Base-by-base conservation (phyloP, 768 basidiomycete species). In the Russula abietina region DNA sequence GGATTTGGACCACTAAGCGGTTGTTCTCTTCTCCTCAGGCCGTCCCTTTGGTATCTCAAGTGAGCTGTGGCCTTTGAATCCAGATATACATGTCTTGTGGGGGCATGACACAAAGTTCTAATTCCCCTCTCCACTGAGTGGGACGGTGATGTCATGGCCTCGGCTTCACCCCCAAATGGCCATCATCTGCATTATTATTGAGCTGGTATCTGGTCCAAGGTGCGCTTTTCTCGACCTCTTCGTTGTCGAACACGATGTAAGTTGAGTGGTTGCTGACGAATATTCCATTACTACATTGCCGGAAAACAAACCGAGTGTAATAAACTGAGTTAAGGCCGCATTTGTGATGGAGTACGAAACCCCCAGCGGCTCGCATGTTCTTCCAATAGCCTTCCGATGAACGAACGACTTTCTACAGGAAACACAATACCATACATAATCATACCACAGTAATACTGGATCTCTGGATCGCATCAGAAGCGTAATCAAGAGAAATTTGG, bases 1-100 rank as follows among this genome's bases (percentile, higher is more conserved):
- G 22, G 56, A 57, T 48, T 51, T 45, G 26, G 32, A 14, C 41
- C 41, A n/a, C 9, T 57, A 52, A 41, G 41, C 10, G 26, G 32
- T 45, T 45, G 32, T 57, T 19, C 43, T 28, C 45, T 12, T 22
- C 22, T 22, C 45, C 11, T 11, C 22, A 9, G 11, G 45, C 4
- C n/a, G 3, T 28, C 36, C 50, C 17, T 43, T 62, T 32, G 24
- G 43, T 36, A 30, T 57, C 56, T 52, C 61, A 45, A 45, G 50
- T 46, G 33, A n/a, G 28, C 8, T 30, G 16, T 30, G 17, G 17
- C 10, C 36, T 14, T 58, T 16, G 41, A 58, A 14, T n/a, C 10
- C 36, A 39, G 39, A 56, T 36, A 19, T 19, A 28, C 3, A 22
- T 53, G 3, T 53, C 38, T 14, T 46, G 22, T 53, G 52, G 22